Evolutionary conservation across 805 yeast species (phyloP), one percentile per base, ranked within the genome.

Genomic region (Saccharomycopsis synnaedendra): DNA sequence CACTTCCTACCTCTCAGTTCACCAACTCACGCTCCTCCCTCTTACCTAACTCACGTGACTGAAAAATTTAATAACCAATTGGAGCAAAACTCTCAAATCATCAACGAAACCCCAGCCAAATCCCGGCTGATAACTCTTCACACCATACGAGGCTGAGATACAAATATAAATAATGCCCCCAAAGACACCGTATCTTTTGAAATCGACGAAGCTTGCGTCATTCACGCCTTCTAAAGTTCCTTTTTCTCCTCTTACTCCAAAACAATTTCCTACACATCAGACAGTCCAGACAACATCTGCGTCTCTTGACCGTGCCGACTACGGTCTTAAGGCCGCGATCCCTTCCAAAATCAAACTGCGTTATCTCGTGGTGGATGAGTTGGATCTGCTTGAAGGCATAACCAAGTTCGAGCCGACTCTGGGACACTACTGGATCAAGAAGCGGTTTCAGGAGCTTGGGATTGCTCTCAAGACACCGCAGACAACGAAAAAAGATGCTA

Each of bases 251-350:
- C 55, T 61, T 46, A 54, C 54, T 28, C 44, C 60, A 7, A 62
- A 59, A 36, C 49, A 55, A 5, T 60, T 57, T 36, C 95, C 95
- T 30, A 76, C 85, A 0, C 88, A 81, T 58, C 94, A 85, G 61
- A 70, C 82, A 39, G 71, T 85, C 38, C 81, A 75, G 61, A 79
- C 93, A 0, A 78, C 84, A 45, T 75, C 79, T 43, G 70, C 83
- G 5, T 72, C 82, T 43, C 73, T 80, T 41, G 60, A 70, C 9
- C 58, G 85, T 64, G 80, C 82, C 52, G 85, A 84, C 62, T 85
- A 75, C 71, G 95, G 95, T 57, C 64, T 85, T 51, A 85, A 85
- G 59, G 68, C 80, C 41, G 68, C 83, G 27, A 65, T 85, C 42
- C 95, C 95, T 3, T 67, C 68, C 37, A 78, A 75, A 55, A 61